Conservation (phyloP, 176 grass and related monocot species). For the Carex littledalei region DNA sequence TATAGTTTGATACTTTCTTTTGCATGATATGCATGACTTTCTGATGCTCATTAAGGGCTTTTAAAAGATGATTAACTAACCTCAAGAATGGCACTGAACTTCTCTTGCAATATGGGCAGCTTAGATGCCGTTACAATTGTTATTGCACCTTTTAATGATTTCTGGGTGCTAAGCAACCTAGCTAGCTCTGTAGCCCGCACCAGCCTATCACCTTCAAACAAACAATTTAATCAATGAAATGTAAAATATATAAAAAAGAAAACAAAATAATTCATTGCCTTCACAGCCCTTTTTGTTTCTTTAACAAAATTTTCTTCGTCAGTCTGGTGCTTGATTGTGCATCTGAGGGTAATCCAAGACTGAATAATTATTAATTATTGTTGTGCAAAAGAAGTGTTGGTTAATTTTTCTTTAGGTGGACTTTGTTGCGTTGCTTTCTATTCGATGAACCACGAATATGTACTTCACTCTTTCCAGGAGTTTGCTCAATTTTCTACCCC, state of each 20-base stretch:
- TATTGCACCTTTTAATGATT: conserved; percentile 87
- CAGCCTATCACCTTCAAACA: conserved; percentile 70
- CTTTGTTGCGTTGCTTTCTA: not conserved
- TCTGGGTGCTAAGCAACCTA: conserved; percentile 66
- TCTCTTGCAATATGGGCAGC: conserved; percentile 81
- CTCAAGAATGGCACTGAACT: conserved; percentile 76
- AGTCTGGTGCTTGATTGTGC: not conserved
- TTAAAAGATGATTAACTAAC: conserved; percentile 27
- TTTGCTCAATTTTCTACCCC: not conserved
- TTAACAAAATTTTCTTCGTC: not conserved
- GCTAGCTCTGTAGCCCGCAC: conserved; percentile 78
- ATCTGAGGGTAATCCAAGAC: not conserved
- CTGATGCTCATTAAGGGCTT: not conserved
- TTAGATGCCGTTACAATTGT: conserved; percentile 84
- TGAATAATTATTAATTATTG: not conserved
- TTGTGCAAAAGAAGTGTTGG: not conserved
- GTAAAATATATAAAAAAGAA: not conserved
- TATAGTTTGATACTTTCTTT: not conserved
- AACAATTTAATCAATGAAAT: conserved; percentile 3
- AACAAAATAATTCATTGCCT: not conserved
- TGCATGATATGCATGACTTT: not conserved
- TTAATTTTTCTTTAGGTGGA: not conserved
- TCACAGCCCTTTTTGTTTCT: not conserved
- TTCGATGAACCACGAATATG: not conserved
- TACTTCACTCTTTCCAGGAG: not conserved